Percentiles rank a stretch among this genome's conserved stretches.
phyloP scores from a whole-genome alignment of 78 protist species.

The Emiliania huxleyi region DNA sequence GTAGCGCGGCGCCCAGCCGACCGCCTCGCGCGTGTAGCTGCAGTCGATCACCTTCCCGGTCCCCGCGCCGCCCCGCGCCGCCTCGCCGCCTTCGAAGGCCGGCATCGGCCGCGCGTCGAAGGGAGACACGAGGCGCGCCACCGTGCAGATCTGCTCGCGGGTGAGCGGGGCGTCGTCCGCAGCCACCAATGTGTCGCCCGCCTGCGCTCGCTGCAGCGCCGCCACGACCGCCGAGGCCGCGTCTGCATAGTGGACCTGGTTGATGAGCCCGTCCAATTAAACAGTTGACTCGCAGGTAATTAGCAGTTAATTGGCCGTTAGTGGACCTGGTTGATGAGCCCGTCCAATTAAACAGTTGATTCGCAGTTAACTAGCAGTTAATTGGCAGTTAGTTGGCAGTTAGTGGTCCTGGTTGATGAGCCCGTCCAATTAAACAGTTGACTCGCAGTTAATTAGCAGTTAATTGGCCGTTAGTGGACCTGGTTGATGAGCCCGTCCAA shows the following conservation, averaged over 20 bases:
- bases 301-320: no score
- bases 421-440: no score
- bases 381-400: no score
- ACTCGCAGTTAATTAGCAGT: no score
- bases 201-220: neutral
- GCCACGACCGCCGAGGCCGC: neutral
- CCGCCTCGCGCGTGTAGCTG: neutral
- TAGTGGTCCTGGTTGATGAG: no score
- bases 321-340: no score
- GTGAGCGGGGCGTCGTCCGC: neutral
- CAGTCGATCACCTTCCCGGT: neutral
- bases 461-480: no score
- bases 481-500: neutral
- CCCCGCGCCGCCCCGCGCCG: neutral
- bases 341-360: no score
- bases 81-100: neutral
- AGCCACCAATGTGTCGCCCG: neutral
- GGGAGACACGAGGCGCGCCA: neutral
- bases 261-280: no score
- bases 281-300: no score
- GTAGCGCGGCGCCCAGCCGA: neutral
- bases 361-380: no score
- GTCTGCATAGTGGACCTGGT: neutral
- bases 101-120: neutral
- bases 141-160: neutral